Base-by-base conservation (phyloP, 768 basidiomycete species). In the Pleurotus giganteus region DNA sequence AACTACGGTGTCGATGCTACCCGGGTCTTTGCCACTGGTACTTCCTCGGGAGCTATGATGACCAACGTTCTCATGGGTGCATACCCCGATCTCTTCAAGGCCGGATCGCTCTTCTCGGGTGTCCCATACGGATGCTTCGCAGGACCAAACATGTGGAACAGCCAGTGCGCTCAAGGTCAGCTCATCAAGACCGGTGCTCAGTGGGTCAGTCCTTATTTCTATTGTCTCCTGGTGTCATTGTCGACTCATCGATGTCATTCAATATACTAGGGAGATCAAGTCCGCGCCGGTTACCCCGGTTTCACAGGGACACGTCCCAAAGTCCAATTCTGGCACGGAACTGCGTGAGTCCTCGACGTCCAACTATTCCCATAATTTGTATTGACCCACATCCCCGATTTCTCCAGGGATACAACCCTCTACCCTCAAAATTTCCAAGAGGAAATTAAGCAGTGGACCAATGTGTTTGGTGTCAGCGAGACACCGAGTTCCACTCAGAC, bases 21-120 rank as follows among this genome's bases (percentile, higher is more conserved):
- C n/a, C 71, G 72, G 34, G 80, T 83, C 55, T 83, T 75, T 63
- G 75, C 73, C 24, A 78, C 78, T 29, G 82, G 81, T 13, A 73
- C 73, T 2, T 77, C 76, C 3, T 82, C 80, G 2, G 82, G 81
- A 39, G 76, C 74, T 1, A 84, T 83, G 82, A 83, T 83, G 81
- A 82, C 81, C 54, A 79, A 77, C 60, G 81, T 82, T 23, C 68
- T 83, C 37, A 67, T 69, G 44, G 81, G 79, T 29, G 75, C 78
- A 12, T 82, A 83, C 67, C 81, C 81, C 11, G 77, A 83, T 53
- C 62, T 84, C 42, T 80, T 81, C 69, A 55, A 58, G 36, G 82
- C 79, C 12, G 80, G 76, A 23, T 58, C 75, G 27, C 75, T 72
- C 17, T 78, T 74, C 63, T 77, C 81, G 34, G 81, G 82, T 47